Conservation (phyloP, 2,329 filamentous ascomycete genomes). For the Metarhizium guizhouense region DNA sequence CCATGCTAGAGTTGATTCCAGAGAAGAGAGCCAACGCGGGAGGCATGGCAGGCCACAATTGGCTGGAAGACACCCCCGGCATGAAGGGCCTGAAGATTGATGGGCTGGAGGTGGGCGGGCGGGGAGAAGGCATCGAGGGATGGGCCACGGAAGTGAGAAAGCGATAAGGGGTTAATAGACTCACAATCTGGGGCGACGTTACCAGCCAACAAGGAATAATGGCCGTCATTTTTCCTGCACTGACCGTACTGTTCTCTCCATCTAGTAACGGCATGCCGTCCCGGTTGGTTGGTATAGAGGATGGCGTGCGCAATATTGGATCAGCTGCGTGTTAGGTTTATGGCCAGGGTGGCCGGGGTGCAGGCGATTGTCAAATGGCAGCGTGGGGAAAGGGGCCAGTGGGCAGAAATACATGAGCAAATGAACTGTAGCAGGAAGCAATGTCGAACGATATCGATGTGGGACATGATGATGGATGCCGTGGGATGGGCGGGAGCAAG, state of each 20-base stretch:
- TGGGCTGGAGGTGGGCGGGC: constrained; percentile 65
- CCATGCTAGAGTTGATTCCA: constrained; percentile 85
- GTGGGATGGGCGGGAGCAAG: background rate
- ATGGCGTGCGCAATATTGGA: background rate
- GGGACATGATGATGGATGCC: background rate
- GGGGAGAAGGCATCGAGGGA: constrained; percentile 86
- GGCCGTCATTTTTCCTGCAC: background rate
- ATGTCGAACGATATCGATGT: background rate
- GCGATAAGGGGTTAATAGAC: constrained; percentile 39
- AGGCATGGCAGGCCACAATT: constrained; percentile 81
- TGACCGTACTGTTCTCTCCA: background rate
- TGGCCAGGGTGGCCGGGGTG: background rate
- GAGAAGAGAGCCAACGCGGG: constrained; percentile 90
- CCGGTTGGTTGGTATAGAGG: background rate
- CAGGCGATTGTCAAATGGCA: background rate
- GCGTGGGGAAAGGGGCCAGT: background rate
- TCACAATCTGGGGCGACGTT: constrained; percentile 2
- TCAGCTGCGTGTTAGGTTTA: background rate
- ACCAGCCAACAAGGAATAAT: background rate
- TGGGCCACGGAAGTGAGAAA: constrained; percentile 87
- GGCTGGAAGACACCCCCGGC: constrained; percentile 76
- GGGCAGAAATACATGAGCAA: background rate
- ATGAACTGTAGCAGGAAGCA: background rate
- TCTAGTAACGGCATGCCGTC: background rate
- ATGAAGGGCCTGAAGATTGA: constrained; percentile 76